Percentiles rank a stretch among this genome's conserved stretches.
Evolutionary conservation across 345 rosid genomes (phyloP).

Genomic region (Eucalyptus decipiens): DNA sequence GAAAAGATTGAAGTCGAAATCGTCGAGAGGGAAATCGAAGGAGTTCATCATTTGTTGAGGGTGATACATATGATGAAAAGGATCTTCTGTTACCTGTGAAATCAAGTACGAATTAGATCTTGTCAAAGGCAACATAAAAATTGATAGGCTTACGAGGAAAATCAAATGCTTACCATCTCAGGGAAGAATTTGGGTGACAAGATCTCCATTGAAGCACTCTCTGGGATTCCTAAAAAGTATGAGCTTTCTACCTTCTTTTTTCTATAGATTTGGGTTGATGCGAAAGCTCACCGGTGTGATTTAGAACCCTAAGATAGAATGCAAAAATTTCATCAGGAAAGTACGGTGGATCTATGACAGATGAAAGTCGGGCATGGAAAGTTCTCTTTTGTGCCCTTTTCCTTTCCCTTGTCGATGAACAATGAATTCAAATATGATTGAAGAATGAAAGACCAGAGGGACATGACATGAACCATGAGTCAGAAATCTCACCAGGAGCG

Average conservation of each 20-base stretch:
- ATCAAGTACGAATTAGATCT: not conserved
- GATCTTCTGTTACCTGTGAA: not conserved
- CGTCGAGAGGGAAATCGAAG: not conserved
- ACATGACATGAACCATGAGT: not conserved
- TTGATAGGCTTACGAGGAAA: not conserved
- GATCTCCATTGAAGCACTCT: conserved; percentile 10
- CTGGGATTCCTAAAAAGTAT: not conserved
- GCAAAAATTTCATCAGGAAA: not conserved
- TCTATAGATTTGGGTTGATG: not conserved
- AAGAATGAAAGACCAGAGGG: not conserved
- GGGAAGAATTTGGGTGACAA: conserved; percentile 15
- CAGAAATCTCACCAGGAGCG: not conserved
- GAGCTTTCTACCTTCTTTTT: not conserved
- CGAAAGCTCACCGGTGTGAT: not conserved
- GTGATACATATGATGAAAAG: not conserved
- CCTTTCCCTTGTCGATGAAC: not conserved
- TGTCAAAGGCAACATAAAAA: not conserved
- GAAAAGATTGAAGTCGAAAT: not conserved
- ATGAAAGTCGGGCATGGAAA: not conserved
- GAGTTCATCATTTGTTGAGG: not conserved
- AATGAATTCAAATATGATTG: not conserved
- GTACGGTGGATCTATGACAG: not conserved
- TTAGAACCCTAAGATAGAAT: not conserved
- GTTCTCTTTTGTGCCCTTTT: not conserved
- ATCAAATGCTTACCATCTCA: conserved; percentile 2